Conservation (phyloP, 495 filamentous ascomycete species). For the Penicillium angulare region DNA sequence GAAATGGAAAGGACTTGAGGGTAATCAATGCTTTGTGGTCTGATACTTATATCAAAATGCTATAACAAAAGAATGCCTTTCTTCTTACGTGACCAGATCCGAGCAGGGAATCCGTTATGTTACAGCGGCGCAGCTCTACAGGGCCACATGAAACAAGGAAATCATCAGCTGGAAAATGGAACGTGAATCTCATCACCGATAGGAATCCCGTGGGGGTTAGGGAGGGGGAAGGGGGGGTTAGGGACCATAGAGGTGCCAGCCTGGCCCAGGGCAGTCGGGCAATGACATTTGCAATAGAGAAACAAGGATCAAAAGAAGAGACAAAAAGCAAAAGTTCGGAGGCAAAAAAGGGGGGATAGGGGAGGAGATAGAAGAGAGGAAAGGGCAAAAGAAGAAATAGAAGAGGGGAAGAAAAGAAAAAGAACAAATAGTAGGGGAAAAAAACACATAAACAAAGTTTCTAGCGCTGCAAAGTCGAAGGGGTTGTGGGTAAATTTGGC, state of each 20-base stretch:
- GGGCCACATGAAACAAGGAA: conserved; percentile 15
- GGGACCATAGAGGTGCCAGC: conserved; percentile 5
- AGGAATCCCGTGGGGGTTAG: conserved; percentile 5
- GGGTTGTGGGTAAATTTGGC: conserved; percentile 1
- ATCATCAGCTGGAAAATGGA: conserved; percentile 31
- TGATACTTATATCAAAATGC: conserved; percentile 7
- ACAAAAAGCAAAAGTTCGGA: conserved; percentile 1
- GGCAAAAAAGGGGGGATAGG: background rate
- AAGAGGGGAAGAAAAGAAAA: conserved; percentile 23
- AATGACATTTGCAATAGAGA: conserved; percentile 25
- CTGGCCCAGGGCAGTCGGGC: conserved; percentile 10
- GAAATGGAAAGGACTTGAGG: no score
- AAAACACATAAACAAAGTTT: conserved; percentile 21
- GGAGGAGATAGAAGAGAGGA: conserved; percentile 12
- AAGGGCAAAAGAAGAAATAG: conserved; percentile 16
- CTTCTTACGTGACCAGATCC: conserved; percentile 7
- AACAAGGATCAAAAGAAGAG: conserved; percentile 20
- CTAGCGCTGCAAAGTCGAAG: conserved; percentile 41
- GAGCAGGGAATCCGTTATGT: background rate
- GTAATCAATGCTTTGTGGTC: conserved; percentile 3
- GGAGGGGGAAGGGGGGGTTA: conserved; percentile 15
- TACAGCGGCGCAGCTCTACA: conserved; percentile 9
- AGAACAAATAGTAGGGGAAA: conserved; percentile 23
- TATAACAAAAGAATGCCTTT: conserved; percentile 8
- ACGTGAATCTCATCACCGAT: conserved; percentile 30